Base-by-base conservation (phyloP, 2,329 filamentous ascomycete species). In the Epichloe coenophiala region DNA sequence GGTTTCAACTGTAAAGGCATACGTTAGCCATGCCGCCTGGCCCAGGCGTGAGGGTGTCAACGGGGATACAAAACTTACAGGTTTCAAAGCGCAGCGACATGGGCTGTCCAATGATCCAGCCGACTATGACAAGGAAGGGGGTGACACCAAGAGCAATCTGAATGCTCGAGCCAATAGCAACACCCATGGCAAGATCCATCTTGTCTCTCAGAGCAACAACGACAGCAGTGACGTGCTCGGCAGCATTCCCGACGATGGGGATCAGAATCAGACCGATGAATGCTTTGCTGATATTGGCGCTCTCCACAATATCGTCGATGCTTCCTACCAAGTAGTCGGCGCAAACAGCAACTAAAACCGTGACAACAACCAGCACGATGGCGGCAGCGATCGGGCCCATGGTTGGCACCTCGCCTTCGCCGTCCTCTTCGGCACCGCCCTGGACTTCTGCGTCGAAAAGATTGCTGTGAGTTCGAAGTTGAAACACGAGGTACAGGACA, bases 121-220 rank as follows among this genome's bases (percentile, higher is more conserved):
- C 86, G 38, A 90, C 73, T 56, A 91, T 81, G 49, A 91, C 86
- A 49, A 91, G 72, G 67, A 86, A 84, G 0, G 86, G 1, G 1
- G 86, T 90, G 45, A 91, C 86, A 43, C 89, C 81, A 44, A 91
- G 73, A 21, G 86, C 86, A 59, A 91, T 91, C 67, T 91, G 86
- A 63, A 91, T 82, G 64, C 83, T 87, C 53, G 83, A 88, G 44
- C 86, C 86, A 60, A 91, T 86, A 31, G 86, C 86, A 47, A 91
- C 86, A 41, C 84, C 84, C 71, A 91, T 86, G 33, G 86, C 63
- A 48, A 83, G 68, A 59, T 83, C 78, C 80, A 84, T 84, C 71
- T 84, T 90, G 68, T 90, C 78, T 65, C 87, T 84, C 55, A 82
- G 73, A 0, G 86, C 85, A 27, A 90, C 86, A 33, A 89, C 83